These are phyloP conservation scores for Amorphotheca resinae DNA, from an alignment of 495 filamentous ascomycete genomes.

Conservation along the genomic window DNA sequence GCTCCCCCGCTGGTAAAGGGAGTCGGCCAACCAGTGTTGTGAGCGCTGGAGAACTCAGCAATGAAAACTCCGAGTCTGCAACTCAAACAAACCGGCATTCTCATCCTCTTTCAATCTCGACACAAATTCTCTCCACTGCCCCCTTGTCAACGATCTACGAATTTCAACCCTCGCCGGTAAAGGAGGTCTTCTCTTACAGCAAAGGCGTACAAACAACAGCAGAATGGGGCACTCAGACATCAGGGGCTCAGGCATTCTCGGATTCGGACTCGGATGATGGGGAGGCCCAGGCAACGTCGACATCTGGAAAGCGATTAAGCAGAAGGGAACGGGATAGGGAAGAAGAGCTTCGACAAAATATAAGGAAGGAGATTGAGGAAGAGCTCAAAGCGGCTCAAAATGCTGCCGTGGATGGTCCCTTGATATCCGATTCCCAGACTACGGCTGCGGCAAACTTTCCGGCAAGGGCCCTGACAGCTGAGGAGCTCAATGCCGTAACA, in stretches of 20 bases:
- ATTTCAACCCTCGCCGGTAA: constrained; percentile 55
- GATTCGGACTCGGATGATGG: constrained; percentile 39
- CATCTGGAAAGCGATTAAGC: constrained; percentile 54
- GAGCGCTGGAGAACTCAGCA: constrained; percentile 61
- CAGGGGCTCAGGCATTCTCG: constrained; percentile 33
- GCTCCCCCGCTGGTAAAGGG: constrained; percentile 50
- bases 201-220: constrained; percentile 83
- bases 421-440: constrained; percentile 29
- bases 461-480: constrained; percentile 63
- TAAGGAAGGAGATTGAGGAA: constrained; percentile 84
- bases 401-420: constrained; percentile 36
- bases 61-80: constrained; percentile 48
- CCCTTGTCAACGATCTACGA: constrained; percentile 64
- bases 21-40: constrained; percentile 78
- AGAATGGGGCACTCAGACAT: constrained; percentile 43
- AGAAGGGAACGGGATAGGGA: constrained; percentile 67
- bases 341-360: constrained; percentile 74
- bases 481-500: constrained; percentile 85
- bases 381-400: constrained; percentile 63
- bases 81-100: constrained; percentile 24
- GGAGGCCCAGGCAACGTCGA: constrained; percentile 22
- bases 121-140: constrained; percentile 56
- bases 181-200: constrained; percentile 83
- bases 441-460: constrained; percentile 49
- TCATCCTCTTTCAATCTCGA: constrained; percentile 33